Evolutionary conservation across 805 yeast genomes (phyloP), one percentile per base, ranked within the genome.

Genomic region (Yarrowia sp.): DNA sequence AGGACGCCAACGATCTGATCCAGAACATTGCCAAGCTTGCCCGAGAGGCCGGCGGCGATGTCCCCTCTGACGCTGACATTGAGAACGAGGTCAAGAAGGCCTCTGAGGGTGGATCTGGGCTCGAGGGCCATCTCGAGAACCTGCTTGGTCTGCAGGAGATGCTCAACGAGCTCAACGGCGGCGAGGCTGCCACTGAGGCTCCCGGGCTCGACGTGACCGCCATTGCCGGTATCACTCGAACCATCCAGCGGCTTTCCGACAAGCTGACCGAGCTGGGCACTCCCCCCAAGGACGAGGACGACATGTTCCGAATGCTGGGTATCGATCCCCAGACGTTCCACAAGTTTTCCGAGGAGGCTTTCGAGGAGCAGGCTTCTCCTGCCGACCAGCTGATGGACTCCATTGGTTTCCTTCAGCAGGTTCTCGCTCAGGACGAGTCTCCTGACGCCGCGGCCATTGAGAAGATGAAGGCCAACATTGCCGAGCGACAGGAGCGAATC

Each of bases 231-330:
- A 33, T 42, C 31, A 18, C 62, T 48, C 45, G 48, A 41, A 44
- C 51, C 10, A 58, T 28, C 44, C 38, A 64, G 22, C 50, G 63
- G 1, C 64, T 64, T 17, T 43, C 64, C 4, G 64, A 64, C 42
- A 58, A 64, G 44, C 42, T 58, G 43, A 53, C 63, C 28, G 35
- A 64, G 64, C 66, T 64, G 13, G 64, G 63, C 11, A 55, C 45
- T 4, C 66, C 63, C 11, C 64, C 51, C 32, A 42, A 55, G 53
- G 66, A 58, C 17, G 48, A 55, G 41, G 64, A 64, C 53, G 66
- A 64, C 50, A 47, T 55, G 63, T 42, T 64, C 43, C 43, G 38
- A 28, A 48, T 58, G 50, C 64, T 58, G 10, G 64, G 64, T 5
- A 58, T 58, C n/a, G 64, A 58, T 42, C 64, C 64, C 43, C 18